Evolutionary conservation across 495 filamentous ascomycete genomes (phyloP), one percentile per base, ranked within the genome.

Genomic region (Talaromyces proteolyticus): DNA sequence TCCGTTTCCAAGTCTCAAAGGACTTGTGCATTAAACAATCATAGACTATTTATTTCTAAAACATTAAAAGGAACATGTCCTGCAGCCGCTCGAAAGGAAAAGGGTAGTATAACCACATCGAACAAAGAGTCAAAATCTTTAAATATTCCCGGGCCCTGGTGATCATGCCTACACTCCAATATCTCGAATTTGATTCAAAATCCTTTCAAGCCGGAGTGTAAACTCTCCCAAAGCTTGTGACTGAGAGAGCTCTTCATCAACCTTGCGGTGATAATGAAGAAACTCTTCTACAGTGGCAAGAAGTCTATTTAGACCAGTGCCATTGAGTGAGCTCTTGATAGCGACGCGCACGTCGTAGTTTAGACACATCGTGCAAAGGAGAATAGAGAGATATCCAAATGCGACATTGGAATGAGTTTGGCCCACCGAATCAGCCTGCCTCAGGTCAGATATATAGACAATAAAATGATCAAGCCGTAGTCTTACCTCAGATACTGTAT

Each of bases 241-340:
- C 17, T 55, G 26, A 16, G 56, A 48, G 17, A 55, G 50, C 29
- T 66, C 67, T 23, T 63, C 61, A 53, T 94, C 91, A 36, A 91
- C 87, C 56, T 81, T 82, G 58, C 79, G 75, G 60, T 96, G 79
- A 63, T 89, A 83, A 34, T 75, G 71, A 52, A 94, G 76, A 52
- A 98, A 98, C 57, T 96, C 90, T 50, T 86, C 82, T 18, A 95
- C 79, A 5, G 86, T 87, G n/a, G 81, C 78, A n/a, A 93, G 61
- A 18, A 96, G 64, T 16, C 78, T 66, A 12, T 72, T 62, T 3
- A 96, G 66, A 11, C 71, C 84, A 39, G 75, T 75, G 6, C 80
- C 76, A 2, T 78, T 78, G 40, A 89, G 71, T 22, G 66, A 72
- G 5, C 53, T 48, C 19, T 68, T 67, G 22, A 91, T 72, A 18